phyloP scores from a whole-genome alignment of 129 eudicot genomes.

The Artemisia annua region DNA sequence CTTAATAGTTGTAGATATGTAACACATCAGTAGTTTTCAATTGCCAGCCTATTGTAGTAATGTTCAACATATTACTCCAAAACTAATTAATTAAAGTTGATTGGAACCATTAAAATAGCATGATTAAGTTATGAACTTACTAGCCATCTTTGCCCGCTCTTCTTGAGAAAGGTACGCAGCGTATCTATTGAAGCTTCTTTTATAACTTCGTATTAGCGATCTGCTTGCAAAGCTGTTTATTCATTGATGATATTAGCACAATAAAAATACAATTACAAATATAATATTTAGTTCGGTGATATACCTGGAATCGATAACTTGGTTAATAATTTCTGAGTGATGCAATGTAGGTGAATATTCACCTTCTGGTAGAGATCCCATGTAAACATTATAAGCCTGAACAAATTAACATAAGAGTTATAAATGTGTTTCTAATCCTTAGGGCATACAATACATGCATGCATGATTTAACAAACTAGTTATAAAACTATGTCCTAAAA shows the following conservation, averaged over 20 bases:
- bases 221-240: slow-evolving; percentile 27
- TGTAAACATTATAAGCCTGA: slow-evolving; percentile 31
- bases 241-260: not conserved
- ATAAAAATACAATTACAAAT: not conserved
- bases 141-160: slow-evolving; percentile 37
- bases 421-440: too few relatives aligned
- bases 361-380: slow-evolving; percentile 30
- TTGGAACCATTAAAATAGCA: not conserved
- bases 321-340: slow-evolving; percentile 14
- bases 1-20: too few relatives aligned
- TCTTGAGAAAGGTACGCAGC: slow-evolving; percentile 45
- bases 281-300: not conserved
- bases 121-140: slow-evolving; percentile 23
- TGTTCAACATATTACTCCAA: too few relatives aligned
- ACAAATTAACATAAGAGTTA: not conserved
- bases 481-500: too few relatives aligned
- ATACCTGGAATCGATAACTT: slow-evolving; percentile 7
- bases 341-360: slow-evolving; percentile 22
- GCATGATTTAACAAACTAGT: too few relatives aligned
- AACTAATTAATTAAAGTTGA: not conserved
- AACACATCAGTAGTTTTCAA: too few relatives aligned
- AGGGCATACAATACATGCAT: too few relatives aligned
- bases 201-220: slow-evolving; percentile 36
- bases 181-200: slow-evolving; percentile 52
- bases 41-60: too few relatives aligned